phyloP scores from a whole-genome alignment of 768 basidiomycete species.

The Cystobasidium ongulense region DNA sequence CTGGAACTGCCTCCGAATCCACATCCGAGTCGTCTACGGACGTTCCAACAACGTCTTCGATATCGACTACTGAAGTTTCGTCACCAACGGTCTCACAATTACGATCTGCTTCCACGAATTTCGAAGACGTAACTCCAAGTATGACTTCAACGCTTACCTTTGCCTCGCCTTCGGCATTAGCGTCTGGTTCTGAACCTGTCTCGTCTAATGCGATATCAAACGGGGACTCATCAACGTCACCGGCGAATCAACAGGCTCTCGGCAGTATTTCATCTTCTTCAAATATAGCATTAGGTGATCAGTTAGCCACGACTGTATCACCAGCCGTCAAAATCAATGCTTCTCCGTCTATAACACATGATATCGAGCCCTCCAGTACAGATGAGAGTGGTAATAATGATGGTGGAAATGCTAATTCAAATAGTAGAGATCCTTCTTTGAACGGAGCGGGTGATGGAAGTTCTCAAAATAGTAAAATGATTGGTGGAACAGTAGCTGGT shows the following conservation, averaged over 20 bases:
- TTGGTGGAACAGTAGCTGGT: constrained; percentile 11
- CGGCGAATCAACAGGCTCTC: too few relatives aligned
- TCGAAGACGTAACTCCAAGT: too few relatives aligned
- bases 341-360: not conserved
- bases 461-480: constrained; percentile 2
- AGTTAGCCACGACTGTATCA: too few relatives aligned
- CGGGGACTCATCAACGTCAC: too few relatives aligned
- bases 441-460: constrained; percentile 3
- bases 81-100: too few relatives aligned
- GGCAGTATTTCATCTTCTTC: too few relatives aligned
- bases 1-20: not conserved
- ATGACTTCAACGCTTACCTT: too few relatives aligned
- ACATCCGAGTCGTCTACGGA: not conserved
- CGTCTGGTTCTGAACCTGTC: too few relatives aligned
- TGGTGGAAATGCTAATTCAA: not conserved
- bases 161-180: too few relatives aligned
- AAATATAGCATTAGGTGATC: too few relatives aligned
- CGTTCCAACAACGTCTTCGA: not conserved
- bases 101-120: too few relatives aligned
- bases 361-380: not conserved
- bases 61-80: not conserved
- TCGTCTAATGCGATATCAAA: too few relatives aligned
- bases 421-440: constrained; percentile 9
- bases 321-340: not conserved
- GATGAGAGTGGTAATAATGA: not conserved